Conservation (phyloP, 768 basidiomycete species). For the Amanita jacksonii region DNA sequence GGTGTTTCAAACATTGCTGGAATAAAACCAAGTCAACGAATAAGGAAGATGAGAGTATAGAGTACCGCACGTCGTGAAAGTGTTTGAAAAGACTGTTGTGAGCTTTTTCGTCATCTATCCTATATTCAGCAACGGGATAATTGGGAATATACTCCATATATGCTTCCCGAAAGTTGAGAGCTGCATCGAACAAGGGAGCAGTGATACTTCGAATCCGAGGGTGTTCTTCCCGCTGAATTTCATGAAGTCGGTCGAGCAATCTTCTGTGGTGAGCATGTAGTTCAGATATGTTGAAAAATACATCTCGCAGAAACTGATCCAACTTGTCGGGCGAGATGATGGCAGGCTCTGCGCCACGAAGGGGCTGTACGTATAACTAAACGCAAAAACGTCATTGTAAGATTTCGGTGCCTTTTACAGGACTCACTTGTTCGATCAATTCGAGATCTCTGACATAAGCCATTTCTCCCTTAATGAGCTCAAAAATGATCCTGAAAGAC, state of each 20-base stretch:
- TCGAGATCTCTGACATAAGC: constrained; percentile 88
- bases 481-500: constrained; percentile 70
- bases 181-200: constrained; percentile 77
- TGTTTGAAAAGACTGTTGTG: constrained; percentile 68
- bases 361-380: constrained; percentile 77
- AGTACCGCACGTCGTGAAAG: constrained; percentile 61
- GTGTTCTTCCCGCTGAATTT: constrained; percentile 83
- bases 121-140: constrained; percentile 84
- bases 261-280: constrained; percentile 66
- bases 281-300: constrained; percentile 82
- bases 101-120: constrained; percentile 81
- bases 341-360: constrained; percentile 66
- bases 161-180: constrained; percentile 84
- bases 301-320: constrained; percentile 72
- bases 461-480: constrained; percentile 95
- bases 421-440: constrained; percentile 69
- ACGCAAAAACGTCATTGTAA: too few relatives aligned
- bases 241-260: constrained; percentile 71
- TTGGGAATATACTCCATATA: constrained; percentile 91
- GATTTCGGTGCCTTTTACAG: too few relatives aligned
- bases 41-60: too few relatives aligned
- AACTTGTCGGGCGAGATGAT: constrained; percentile 68
- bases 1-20: constrained; percentile 37
- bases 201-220: constrained; percentile 76
- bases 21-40: background rate